Evolutionary conservation across 1,284 basidiomycete species (phyloP).

Genomic region (Phaffia rhodozyma): DNA sequence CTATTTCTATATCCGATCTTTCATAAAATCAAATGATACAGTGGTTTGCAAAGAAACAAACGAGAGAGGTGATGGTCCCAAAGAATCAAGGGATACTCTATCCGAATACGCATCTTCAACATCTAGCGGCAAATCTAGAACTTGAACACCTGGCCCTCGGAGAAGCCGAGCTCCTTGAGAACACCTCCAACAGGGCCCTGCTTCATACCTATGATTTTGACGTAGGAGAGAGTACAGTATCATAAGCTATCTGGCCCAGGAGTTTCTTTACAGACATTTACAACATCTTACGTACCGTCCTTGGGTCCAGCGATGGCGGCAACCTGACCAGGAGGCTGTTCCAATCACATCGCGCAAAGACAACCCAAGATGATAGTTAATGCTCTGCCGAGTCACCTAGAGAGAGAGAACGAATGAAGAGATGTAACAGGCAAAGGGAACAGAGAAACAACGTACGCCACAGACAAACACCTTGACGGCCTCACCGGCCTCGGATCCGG

Average conservation of each 20-base stretch:
- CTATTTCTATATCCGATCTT: not conserved
- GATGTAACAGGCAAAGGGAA: not conserved
- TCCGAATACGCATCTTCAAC: not conserved
- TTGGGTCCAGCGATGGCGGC: conserved; percentile 51
- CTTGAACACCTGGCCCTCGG: conserved; percentile 36
- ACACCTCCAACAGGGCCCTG: conserved; percentile 75
- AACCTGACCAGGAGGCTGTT: conserved; percentile 65
- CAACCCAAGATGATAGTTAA: not conserved
- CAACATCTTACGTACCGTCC: conserved; percentile 31
- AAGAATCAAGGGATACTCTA: not conserved
- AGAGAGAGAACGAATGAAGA: not conserved
- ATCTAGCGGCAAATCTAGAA: conserved; percentile 25
- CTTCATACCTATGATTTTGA: conserved; percentile 58
- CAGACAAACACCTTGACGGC: conserved; percentile 86
- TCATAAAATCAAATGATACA: not conserved
- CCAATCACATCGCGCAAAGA: conserved; percentile 1
- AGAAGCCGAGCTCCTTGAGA: conserved; percentile 75
- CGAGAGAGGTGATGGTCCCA: not conserved
- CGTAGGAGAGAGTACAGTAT: not conserved
- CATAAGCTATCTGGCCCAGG: too few relatives aligned
- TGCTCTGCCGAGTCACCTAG: not conserved
- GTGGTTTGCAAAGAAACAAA: not conserved
- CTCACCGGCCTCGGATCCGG: conserved; percentile 53
- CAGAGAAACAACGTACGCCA: conserved; percentile 40
- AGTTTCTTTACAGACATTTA: too few relatives aligned